Percentiles rank a stretch among this genome's conserved stretches.
These are phyloP conservation scores for Platanus orientalis DNA, from an alignment of 164 flowering plant species.

Conservation along the genomic window DNA sequence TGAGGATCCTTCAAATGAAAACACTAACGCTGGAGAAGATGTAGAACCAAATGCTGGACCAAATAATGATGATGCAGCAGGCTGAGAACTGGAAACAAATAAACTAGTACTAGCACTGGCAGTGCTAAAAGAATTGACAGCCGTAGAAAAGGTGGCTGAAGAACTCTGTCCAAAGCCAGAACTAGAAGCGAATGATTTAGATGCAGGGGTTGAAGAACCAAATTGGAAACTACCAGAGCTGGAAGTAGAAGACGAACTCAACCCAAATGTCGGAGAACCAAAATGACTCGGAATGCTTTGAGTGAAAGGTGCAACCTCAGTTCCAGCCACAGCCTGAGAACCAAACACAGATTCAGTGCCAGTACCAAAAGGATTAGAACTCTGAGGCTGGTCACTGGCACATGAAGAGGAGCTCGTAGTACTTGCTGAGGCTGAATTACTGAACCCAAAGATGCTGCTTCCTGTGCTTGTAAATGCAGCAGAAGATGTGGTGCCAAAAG, in stretches of 20 bases:
- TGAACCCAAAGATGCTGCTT: slow-evolving; percentile 36
- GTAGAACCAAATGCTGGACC: slow-evolving; percentile 30
- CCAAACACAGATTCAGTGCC: slow-evolving; percentile 25
- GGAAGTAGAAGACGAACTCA: slow-evolving; percentile 28
- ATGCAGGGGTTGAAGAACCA: slow-evolving; percentile 35
- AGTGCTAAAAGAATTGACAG: slow-evolving; percentile 3
- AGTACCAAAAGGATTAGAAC: slow-evolving; percentile 22
- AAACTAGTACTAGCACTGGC: neutral
- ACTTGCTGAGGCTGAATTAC: slow-evolving; percentile 25
- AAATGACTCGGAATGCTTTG: slow-evolving; percentile 40
- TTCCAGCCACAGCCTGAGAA: slow-evolving; percentile 26
- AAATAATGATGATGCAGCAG: slow-evolving; percentile 31
- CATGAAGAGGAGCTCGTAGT: slow-evolving; percentile 18
- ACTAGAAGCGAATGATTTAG: slow-evolving; percentile 29
- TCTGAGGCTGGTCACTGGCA: slow-evolving; percentile 27
- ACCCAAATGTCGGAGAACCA: slow-evolving; percentile 43
- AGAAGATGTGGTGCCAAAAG: slow-evolving; percentile 29
- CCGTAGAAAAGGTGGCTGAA: slow-evolving; percentile 27
- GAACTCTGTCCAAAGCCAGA: slow-evolving; percentile 35
- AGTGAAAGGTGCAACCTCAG: slow-evolving; percentile 24
- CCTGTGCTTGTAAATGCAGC: slow-evolving; percentile 16
- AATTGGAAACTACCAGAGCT: slow-evolving; percentile 33
- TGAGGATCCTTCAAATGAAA: slow-evolving; percentile 46
- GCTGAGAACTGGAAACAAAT: neutral
- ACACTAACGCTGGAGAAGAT: slow-evolving; percentile 27